Evolutionary conservation across 2,329 filamentous ascomycete genomes (phyloP), one percentile per base, ranked within the genome.

Genomic region (Malbranchea zuffiana): DNA sequence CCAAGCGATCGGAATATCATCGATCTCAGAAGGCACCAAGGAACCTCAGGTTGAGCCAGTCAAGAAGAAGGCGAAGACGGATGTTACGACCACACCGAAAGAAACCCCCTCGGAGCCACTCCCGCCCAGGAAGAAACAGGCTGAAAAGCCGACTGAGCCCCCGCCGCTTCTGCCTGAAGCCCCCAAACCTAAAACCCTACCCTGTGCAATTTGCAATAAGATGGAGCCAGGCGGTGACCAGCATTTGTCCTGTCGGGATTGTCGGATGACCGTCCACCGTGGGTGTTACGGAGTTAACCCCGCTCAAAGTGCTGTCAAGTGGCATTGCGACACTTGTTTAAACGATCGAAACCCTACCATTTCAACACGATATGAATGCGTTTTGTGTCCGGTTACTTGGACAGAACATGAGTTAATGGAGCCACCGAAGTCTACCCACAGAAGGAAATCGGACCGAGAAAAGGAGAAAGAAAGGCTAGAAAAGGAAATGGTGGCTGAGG

Each of bases 281-380:
- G 76, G 77, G 44, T 98, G 90, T 61, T 98, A 96, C 54, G 90
- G 90, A n/a, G 71, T 96, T 20, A 75, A 80, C 30, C 76, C 80
- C 33, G 62, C 61, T 39, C 75, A 82, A 27, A 71, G 70, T 37
- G 71, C 75, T 20, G 73, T 71, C 29, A 93, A 93, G 60, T 98
- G 90, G 90, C 75, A 80, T 26, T 98, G 90, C 59, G 90, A 96
- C 60, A 93, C 87, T 74, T 98, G 90, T 60, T 70, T 78, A 24
- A 98, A 98, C 53, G 90, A 98, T 55, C 85, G 86, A 56, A 88
- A 80, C 51, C 86, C 88, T 4, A 78, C 84, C 47, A 80, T 93
- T 29, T 95, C 90, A n/a, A 88, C 92, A 40, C 78, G 81, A 53
- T 96, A 96, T 59, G 82, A 88, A 62, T 98, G 90, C 59, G 80